phyloP scores from a whole-genome alignment of 495 filamentous ascomycete species.

The Annulohypoxylon bovei region DNA sequence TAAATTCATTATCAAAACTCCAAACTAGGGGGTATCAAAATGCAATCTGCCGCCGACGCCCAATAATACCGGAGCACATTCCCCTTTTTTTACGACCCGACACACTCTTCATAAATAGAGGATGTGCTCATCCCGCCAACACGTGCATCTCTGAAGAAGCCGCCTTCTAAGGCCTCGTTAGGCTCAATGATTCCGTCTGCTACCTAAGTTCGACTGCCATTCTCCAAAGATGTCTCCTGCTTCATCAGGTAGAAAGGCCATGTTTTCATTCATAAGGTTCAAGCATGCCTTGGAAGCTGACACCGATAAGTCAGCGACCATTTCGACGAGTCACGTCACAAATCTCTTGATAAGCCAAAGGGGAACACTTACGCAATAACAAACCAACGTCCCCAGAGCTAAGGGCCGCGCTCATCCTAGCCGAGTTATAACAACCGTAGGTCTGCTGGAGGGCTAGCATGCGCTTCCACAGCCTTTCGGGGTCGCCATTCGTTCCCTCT shows the following conservation, averaged over 20 bases:
- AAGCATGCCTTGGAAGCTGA: constrained; percentile 55
- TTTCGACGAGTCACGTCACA: constrained; percentile 11
- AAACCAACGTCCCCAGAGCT: constrained; percentile 46
- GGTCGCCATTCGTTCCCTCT: constrained; percentile 47
- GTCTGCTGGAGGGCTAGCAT: constrained; percentile 57
- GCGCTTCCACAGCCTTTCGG: constrained; percentile 53
- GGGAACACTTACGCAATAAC: constrained; percentile 51
- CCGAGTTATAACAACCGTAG: constrained; percentile 58
- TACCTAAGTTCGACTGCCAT: constrained; percentile 5
- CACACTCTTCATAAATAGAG: neutral
- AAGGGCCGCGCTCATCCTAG: constrained; percentile 56
- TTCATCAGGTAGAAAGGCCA: constrained; percentile 53
- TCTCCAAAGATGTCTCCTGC: constrained; percentile 23
- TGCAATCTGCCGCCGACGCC: constrained; percentile 40
- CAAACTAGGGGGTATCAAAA: constrained; percentile 44
- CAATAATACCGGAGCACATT: constrained; percentile 22
- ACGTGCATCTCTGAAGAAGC: neutral
- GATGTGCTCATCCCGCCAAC: constrained; percentile 3
- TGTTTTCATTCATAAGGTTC: constrained; percentile 57
- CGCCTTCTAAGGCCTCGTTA: neutral
- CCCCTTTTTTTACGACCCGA: neutral
- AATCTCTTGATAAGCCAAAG: neutral
- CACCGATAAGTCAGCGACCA: constrained; percentile 15
- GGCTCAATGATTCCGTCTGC: constrained; percentile 11
- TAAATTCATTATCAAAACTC: constrained; percentile 40